phyloP scores from a whole-genome alignment of 441 rosid genomes.

The Raphanus hybrid region DNA sequence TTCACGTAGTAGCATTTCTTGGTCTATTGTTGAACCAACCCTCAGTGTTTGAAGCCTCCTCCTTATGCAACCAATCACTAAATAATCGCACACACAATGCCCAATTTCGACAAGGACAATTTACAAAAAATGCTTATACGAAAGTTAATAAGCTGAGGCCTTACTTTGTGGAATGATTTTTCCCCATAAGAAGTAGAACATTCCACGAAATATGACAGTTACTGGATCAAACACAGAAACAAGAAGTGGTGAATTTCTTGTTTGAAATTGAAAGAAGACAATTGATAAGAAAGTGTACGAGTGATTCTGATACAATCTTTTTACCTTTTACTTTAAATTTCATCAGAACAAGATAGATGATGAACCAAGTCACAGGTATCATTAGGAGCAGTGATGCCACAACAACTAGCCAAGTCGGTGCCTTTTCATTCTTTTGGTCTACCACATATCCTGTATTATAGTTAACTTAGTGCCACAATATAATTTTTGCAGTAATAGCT shows the following conservation, averaged over 20 bases:
- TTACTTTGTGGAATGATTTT: neutral
- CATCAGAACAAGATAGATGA: slow-evolving; percentile 30
- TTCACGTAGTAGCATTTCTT: slow-evolving; percentile 38
- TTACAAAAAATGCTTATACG: neutral
- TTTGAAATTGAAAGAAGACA: neutral
- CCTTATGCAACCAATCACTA: slow-evolving; percentile 8
- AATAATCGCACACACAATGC: neutral
- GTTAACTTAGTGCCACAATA: neutral
- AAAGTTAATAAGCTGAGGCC: neutral
- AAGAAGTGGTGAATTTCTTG: neutral
- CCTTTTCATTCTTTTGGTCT: slow-evolving; percentile 7
- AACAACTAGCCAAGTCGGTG: slow-evolving; percentile 37
- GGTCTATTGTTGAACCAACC: slow-evolving; percentile 35
- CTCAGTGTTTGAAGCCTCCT: slow-evolving; percentile 24
- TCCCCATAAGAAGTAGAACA: slow-evolving; percentile 20
- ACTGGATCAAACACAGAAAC: slow-evolving; percentile 6
- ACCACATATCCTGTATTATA: slow-evolving; percentile 7
- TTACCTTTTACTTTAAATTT: slow-evolving; percentile 39
- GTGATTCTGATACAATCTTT: neutral
- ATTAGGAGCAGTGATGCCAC: slow-evolving; percentile 25
- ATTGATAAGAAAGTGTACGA: neutral
- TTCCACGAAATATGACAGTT: neutral
- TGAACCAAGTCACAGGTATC: slow-evolving; percentile 18
- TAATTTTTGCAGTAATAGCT: neutral
- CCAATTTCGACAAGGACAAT: neutral